Conservation (phyloP, 306 rosid species). For the Cicer cuneatum region DNA sequence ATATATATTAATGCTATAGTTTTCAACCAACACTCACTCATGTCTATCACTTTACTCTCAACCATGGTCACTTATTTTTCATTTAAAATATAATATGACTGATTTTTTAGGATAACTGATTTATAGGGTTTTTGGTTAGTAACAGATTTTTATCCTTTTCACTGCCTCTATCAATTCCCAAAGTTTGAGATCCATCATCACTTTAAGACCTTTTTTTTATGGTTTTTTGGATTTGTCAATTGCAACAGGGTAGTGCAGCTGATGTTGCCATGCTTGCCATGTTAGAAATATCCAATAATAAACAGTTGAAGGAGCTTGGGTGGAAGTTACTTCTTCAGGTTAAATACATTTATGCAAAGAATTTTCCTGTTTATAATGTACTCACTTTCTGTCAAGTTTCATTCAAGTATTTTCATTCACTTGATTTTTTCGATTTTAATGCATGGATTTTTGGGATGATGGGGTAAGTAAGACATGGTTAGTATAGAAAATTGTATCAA, state of each 20-base stretch:
- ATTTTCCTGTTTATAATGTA: conserved; percentile 10
- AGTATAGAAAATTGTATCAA: no score
- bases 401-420: conserved; percentile 4
- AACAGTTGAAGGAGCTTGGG: conserved; percentile 77
- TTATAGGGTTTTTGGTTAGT: not conserved
- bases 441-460: not conserved
- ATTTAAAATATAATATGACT: not conserved
- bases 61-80: conserved; percentile 18
- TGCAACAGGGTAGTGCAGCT: conserved; percentile 95
- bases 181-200: conserved; percentile 11
- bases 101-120: not conserved
- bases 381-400: conserved; percentile 23
- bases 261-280: conserved; percentile 99
- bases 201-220: conserved; percentile 15
- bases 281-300: conserved; percentile 78
- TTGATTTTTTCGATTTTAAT: conserved; percentile 16
- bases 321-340: conserved; percentile 98
- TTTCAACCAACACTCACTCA: not conserved
- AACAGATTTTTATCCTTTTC: conserved; percentile 1
- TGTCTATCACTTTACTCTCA: conserved; percentile 20
- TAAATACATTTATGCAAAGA: conserved; percentile 26
- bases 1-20: conserved; percentile 4
- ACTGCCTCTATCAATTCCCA: not conserved
- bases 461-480: not conserved
- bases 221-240: conserved; percentile 33